phyloP scores from a whole-genome alignment of 164 flowering plant species.

The Aristolochia californica region DNA sequence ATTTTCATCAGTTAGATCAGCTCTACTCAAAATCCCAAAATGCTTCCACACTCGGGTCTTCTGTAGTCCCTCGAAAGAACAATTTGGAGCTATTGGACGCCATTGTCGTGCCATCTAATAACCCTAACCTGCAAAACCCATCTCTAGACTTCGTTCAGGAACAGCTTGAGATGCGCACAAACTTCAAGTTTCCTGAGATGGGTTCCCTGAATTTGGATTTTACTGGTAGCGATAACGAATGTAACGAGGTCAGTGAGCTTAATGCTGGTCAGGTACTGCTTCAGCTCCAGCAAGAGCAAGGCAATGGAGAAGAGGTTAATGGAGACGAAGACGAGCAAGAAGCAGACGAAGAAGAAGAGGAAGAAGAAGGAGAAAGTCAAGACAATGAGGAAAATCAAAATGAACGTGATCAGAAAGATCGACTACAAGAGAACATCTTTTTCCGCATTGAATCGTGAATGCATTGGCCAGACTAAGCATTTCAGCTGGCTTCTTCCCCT shows the following conservation, averaged over 20 bases:
- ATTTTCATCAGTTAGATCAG: constrained; percentile 12
- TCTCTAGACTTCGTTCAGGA: neutral
- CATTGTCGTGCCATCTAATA: constrained; percentile 8
- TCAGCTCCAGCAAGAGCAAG: constrained; percentile 2
- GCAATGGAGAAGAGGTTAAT: neutral
- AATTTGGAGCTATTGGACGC: constrained; percentile 9
- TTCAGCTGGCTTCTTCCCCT: neutral
- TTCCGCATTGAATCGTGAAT: constrained; percentile 2
- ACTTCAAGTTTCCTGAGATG: neutral
- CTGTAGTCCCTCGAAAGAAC: neutral
- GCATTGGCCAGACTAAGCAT: neutral
- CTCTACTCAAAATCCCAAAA: constrained; percentile 5
- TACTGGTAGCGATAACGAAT: neutral
- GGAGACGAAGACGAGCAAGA: no score
- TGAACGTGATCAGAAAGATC: neutral
- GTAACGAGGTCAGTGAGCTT: neutral
- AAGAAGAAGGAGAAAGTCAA: neutral
- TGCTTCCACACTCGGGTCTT: no score
- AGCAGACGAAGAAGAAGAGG: constrained; percentile 4
- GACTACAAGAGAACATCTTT: neutral
- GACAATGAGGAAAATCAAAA: neutral
- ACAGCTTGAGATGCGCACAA: neutral
- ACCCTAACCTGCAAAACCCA: neutral
- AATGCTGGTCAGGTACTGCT: constrained; percentile 1
- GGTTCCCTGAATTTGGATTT: neutral